Conservation (phyloP, 116 monocot genomes). For the Iris pallida region DNA sequence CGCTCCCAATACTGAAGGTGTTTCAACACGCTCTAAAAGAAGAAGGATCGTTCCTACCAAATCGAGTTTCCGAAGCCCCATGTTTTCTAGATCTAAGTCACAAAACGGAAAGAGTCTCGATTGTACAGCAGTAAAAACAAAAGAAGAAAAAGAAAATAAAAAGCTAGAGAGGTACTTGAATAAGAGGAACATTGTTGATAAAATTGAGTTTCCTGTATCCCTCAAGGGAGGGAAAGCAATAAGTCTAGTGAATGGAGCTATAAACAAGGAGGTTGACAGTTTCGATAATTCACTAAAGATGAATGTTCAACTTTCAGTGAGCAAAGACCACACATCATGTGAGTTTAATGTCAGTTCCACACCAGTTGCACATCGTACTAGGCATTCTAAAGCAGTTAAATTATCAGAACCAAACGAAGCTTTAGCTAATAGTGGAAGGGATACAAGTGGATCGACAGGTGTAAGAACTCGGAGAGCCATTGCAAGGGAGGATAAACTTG, state of each 20-base stretch:
- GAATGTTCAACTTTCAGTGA: slow-evolving; percentile 13
- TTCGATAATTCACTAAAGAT: background rate
- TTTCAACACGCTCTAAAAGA: slow-evolving; percentile 29
- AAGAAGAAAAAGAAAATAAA: slow-evolving; percentile 9
- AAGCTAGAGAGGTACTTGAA: slow-evolving; percentile 2
- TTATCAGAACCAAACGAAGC: background rate
- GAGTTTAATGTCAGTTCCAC: slow-evolving; percentile 15
- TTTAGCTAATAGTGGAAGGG: slow-evolving; percentile 1
- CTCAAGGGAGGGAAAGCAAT: slow-evolving; percentile 1
- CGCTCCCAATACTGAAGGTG: slow-evolving; percentile 18
- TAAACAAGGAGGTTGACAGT: background rate
- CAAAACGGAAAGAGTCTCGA: slow-evolving; percentile 12
- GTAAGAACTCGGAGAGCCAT: background rate
- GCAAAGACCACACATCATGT: slow-evolving; percentile 6
- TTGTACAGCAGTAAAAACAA: slow-evolving; percentile 1
- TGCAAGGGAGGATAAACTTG: slow-evolving; percentile 6
- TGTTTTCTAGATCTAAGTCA: slow-evolving; percentile 7
- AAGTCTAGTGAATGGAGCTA: slow-evolving; percentile 1
- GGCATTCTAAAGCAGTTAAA: slow-evolving; percentile 29
- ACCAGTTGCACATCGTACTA: slow-evolving; percentile 57
- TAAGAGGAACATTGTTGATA: background rate
- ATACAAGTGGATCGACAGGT: slow-evolving; percentile 2
- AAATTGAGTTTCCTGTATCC: slow-evolving; percentile 11
- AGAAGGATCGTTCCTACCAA: slow-evolving; percentile 14
- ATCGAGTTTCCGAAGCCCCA: slow-evolving; percentile 8